These are phyloP conservation scores for Sporothrix inflata DNA, from an alignment of 2,329 filamentous ascomycete genomes.

Conservation along the genomic window DNA sequence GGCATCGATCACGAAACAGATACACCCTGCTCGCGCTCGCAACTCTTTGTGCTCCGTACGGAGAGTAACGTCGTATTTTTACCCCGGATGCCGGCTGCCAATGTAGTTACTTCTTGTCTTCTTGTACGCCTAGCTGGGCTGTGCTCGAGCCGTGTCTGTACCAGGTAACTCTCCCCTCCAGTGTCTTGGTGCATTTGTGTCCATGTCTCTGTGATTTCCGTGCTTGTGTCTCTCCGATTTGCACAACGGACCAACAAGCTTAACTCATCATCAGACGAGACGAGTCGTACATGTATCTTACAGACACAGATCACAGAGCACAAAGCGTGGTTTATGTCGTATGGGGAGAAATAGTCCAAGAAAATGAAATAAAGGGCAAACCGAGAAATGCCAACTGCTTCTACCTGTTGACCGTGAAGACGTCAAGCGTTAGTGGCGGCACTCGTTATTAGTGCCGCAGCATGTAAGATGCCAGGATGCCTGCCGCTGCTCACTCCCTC, in stretches of 20 bases:
- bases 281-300: not conserved
- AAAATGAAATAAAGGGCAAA: not conserved
- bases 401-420: not conserved
- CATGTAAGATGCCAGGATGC: not conserved
- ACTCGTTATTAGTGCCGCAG: not conserved
- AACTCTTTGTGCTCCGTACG: not conserved
- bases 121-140: not conserved
- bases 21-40: too few relatives aligned
- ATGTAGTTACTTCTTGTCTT: not conserved
- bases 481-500: not conserved
- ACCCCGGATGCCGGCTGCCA: not conserved
- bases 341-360: not conserved
- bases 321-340: not conserved
- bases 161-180: not conserved
- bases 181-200: not conserved
- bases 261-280: constrained; percentile 6
- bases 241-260: not conserved
- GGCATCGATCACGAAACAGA: not conserved
- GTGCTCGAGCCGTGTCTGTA: not conserved
- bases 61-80: constrained; percentile 15
- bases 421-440: constrained; percentile 4
- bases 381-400: not conserved
- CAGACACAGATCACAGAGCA: not conserved
- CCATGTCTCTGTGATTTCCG: not conserved
- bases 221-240: not conserved